phyloP scores from a whole-genome alignment of 1,284 basidiomycete genomes.

The Cryptococcus sp. region DNA sequence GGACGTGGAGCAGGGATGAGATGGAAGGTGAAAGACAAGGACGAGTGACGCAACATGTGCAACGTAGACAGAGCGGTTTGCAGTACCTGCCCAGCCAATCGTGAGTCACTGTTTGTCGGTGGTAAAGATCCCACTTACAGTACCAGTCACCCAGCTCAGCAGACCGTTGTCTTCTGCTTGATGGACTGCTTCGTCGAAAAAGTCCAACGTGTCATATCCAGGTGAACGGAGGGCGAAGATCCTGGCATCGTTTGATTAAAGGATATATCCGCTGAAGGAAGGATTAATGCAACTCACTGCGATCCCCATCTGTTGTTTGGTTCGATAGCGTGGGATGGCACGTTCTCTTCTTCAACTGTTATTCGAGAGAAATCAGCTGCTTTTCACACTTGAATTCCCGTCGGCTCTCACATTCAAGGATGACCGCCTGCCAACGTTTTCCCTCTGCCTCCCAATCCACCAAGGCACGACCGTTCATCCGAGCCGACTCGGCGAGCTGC shows the following conservation, averaged over 20 bases:
- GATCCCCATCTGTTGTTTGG: slow-evolving; percentile 41
- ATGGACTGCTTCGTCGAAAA: slow-evolving; percentile 33
- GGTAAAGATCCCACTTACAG: slow-evolving; percentile 23
- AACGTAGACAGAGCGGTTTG: slow-evolving; percentile 41
- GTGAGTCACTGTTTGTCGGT: neutral
- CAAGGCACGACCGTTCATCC: slow-evolving; percentile 18
- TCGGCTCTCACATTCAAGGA: slow-evolving; percentile 28
- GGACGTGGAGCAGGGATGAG: slow-evolving; percentile 35
- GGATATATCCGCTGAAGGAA: neutral
- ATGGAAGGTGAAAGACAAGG: slow-evolving; percentile 38
- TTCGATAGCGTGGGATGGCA: slow-evolving; percentile 37
- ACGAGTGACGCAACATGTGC: slow-evolving; percentile 47
- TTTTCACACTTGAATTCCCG: too few species aligned
- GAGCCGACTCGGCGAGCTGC: slow-evolving; percentile 21
- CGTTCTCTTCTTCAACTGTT: slow-evolving; percentile 30
- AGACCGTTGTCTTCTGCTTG: slow-evolving; percentile 39
- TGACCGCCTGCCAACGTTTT: slow-evolving; percentile 22
- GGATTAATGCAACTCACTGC: slow-evolving; percentile 32
- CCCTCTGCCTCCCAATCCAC: slow-evolving; percentile 22
- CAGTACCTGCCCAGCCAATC: slow-evolving; percentile 31
- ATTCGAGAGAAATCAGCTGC: neutral
- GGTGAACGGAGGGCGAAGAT: slow-evolving; percentile 44
- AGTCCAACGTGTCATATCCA: slow-evolving; percentile 45
- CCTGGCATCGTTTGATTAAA: slow-evolving; percentile 16
- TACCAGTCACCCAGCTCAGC: slow-evolving; percentile 43